Conservation (phyloP, 441 rosid species). For the Pelargonium myrrhifolium region DNA sequence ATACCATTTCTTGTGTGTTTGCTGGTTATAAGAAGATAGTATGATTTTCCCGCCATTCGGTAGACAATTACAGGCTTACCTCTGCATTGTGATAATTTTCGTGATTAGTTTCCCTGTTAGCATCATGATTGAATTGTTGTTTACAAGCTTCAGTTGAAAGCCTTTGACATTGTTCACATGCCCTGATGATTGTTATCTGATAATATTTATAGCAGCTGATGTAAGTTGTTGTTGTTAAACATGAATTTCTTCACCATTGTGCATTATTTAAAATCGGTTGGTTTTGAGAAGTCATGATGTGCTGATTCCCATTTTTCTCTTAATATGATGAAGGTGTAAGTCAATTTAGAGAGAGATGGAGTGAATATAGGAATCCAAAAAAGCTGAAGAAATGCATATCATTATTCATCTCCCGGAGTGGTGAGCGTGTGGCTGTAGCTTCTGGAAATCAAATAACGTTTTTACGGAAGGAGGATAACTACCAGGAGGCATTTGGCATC, state of each 20-base stretch:
- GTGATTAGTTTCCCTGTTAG: too few species aligned
- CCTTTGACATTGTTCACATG: too few species aligned
- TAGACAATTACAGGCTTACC: neutral
- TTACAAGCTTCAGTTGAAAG: too few species aligned
- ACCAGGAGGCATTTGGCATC: slow-evolving; percentile 55
- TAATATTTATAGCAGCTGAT: too few species aligned
- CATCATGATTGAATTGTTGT: too few species aligned
- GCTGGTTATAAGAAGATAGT: neutral
- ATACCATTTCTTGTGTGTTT: neutral
- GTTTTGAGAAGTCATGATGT: neutral
- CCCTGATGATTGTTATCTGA: too few species aligned
- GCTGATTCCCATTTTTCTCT: neutral
- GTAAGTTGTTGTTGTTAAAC: too few species aligned
- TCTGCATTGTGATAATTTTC: too few species aligned
- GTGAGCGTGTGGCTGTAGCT: slow-evolving; percentile 78
- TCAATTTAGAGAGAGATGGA: slow-evolving; percentile 69
- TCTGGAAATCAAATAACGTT: slow-evolving; percentile 64
- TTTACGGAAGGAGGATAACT: slow-evolving; percentile 65
- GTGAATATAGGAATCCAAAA: slow-evolving; percentile 39
- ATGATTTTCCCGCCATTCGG: neutral
- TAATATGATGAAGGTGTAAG: slow-evolving; percentile 45
- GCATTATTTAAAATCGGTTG: slow-evolving; percentile 13
- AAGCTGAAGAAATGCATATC: slow-evolving; percentile 39
- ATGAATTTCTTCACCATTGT: too few species aligned
- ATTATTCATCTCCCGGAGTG: slow-evolving; percentile 65